Evolutionary conservation across 2,329 filamentous ascomycete species (phyloP), one percentile per base, ranked within the genome.

Genomic region (Bipolaris cookei): DNA sequence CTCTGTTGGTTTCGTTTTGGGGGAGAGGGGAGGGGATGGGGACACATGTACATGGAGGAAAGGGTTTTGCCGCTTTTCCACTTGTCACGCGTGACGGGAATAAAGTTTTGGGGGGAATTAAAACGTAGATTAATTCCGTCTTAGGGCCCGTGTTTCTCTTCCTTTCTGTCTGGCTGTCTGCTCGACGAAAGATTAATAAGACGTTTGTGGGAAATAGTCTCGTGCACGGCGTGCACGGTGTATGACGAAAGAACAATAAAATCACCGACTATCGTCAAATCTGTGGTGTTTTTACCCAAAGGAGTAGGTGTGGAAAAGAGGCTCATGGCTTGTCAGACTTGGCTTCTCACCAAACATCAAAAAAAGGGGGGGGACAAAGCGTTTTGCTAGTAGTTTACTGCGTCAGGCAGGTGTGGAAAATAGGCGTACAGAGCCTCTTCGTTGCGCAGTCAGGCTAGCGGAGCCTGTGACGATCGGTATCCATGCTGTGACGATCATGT

Each of bases 331-430:
- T 56, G 54, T 56, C 54, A 47, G 28, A 25, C 42, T 52, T 56
- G 43, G 54, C 44, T 43, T 43, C 28, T 16, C 11, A 10, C 8
- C 25, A 16, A 20, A 50, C 21, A 20, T 20, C n/a, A 48, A 35
- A 18, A 16, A 16, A 20, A 23, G 16, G 16, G 18, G 14, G 20
- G 14, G 16, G 32, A 14, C n/a, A 41, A 11, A 37, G 35, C 38
- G 38, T 8, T 30, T 32, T 8, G 18, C 3, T 11, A 16, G 3
- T 34, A 16, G 11, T 44, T 55, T 56, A 52, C 49, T 32, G 21
- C 30, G 54, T 56, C 43, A 37, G 49, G 54, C 38, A 56, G 50
- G 54, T 57, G 54, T 57, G 16, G 54, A 57, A 54, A 57, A 45
- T 53, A 56, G 54, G 54, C 54, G 54, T 47, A 30, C 18, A 53